Conservation (phyloP, 768 basidiomycete genomes). For the Lentinus brumalis region DNA sequence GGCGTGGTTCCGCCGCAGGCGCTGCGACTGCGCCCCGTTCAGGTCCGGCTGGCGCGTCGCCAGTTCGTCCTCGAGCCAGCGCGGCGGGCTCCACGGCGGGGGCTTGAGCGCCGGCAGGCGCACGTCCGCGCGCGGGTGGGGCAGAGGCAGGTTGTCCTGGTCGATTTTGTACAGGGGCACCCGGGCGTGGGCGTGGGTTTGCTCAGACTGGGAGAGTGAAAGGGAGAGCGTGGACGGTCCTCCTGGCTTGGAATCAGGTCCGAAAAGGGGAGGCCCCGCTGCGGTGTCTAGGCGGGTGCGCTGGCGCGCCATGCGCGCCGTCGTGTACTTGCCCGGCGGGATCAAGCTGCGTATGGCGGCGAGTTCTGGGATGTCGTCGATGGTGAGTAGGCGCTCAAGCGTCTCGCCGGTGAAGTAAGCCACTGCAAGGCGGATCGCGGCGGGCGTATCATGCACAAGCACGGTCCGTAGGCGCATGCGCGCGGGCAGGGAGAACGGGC, state of each 20-base stretch:
- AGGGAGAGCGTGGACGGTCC: background rate
- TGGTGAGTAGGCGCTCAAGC: conserved; percentile 11
- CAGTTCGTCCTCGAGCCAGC: conserved; percentile 16
- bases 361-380: conserved; percentile 37
- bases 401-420: conserved; percentile 42
- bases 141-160: background rate
- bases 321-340: conserved; percentile 36
- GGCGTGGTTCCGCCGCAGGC: conserved; percentile 16
- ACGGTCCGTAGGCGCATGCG: background rate
- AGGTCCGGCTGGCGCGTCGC: conserved; percentile 19
- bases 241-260: background rate
- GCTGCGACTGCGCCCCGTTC: conserved; percentile 18
- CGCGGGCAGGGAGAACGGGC: background rate
- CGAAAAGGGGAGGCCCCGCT: background rate
- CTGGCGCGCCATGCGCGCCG: conserved; percentile 33
- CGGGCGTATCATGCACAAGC: background rate
- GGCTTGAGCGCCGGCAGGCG: conserved; percentile 16
- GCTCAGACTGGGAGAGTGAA: no score
- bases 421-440: conserved; percentile 26
- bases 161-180: conserved; percentile 12
- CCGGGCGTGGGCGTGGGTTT: background rate
- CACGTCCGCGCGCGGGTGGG: conserved; percentile 1
- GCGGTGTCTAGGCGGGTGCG: conserved; percentile 17
- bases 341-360: conserved; percentile 26
- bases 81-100: conserved; percentile 18